These are phyloP conservation scores for Beauveria bassiana DNA, from an alignment of 2,329 filamentous ascomycete genomes.

Conservation along the genomic window DNA sequence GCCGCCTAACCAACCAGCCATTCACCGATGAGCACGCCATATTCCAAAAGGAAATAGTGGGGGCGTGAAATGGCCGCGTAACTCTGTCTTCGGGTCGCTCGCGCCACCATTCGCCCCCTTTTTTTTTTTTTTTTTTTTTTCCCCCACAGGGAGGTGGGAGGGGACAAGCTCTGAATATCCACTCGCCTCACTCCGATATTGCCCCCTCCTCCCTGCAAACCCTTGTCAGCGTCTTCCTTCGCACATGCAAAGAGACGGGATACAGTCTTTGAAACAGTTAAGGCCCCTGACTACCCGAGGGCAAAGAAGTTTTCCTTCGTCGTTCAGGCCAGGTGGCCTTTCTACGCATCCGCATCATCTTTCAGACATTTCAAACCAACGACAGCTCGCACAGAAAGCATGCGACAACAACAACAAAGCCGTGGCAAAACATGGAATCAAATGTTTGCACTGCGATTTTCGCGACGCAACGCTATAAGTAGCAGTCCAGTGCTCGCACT, in stretches of 20 bases:
- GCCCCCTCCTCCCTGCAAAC: slow-evolving; percentile 14
- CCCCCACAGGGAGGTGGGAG: background rate
- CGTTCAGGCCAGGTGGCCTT: background rate
- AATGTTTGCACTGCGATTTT: background rate
- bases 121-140: background rate
- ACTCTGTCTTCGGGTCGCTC: background rate
- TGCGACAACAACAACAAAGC: background rate
- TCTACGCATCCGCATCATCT: background rate
- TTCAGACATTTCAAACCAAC: background rate
- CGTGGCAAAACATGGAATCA: background rate
- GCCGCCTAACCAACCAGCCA: background rate
- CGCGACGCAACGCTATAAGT: background rate
- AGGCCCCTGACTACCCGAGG: background rate
- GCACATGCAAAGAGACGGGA: slow-evolving; percentile 14
- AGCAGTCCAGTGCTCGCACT: background rate
- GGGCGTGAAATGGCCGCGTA: slow-evolving; percentile 10
- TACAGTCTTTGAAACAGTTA: slow-evolving; percentile 15
- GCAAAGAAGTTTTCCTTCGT: background rate
- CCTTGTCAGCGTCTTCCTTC: slow-evolving; percentile 15
- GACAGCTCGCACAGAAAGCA: background rate
- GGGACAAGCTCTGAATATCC: slow-evolving; percentile 8
- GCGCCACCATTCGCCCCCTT: slow-evolving; percentile 8
- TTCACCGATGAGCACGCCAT: background rate
- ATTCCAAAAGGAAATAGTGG: slow-evolving; percentile 9
- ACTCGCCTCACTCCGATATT: slow-evolving; percentile 19